Percentiles rank a stretch among this genome's conserved stretches.
phyloP scores from a whole-genome alignment of 2,329 filamentous ascomycete genomes.

The Verticillium zaregamsianum region DNA sequence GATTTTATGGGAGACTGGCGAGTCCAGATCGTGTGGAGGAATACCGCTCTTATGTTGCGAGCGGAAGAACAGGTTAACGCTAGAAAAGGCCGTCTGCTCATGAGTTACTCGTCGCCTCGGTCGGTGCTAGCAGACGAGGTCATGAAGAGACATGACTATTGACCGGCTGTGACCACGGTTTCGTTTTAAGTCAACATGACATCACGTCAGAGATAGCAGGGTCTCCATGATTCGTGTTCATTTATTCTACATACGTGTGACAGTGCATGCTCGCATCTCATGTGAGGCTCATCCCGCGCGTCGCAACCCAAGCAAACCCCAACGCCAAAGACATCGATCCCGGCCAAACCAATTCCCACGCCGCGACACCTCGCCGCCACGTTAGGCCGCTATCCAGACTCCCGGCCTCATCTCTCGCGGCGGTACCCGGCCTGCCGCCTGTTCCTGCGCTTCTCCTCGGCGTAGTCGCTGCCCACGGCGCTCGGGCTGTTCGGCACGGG shows the following conservation, averaged over 20 bases:
- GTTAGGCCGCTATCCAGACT: not conserved
- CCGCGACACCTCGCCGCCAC: too few species aligned
- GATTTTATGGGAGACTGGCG: too few species aligned
- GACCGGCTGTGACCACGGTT: too few species aligned
- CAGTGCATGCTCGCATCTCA: not conserved
- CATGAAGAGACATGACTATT: not conserved
- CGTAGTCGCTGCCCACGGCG: constrained; percentile 29
- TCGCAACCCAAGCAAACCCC: not conserved
- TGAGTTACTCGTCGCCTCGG: too few species aligned
- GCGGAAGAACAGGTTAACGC: too few species aligned
- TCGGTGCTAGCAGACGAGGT: too few species aligned
- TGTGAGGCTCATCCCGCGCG: not conserved
- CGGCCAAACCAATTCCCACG: too few species aligned
- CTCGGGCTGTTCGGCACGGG: constrained; percentile 40
- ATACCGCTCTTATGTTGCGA: too few species aligned
- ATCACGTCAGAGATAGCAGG: not conserved
- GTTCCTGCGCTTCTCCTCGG: constrained; percentile 39
- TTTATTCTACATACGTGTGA: not conserved
- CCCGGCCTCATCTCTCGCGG: constrained; percentile 13
- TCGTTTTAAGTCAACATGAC: not conserved
- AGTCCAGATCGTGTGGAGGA: too few species aligned
- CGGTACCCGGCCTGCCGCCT: constrained; percentile 28
- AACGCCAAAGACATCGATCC: not conserved
- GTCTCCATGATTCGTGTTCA: not conserved
- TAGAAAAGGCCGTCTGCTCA: too few species aligned